Base-by-base conservation (phyloP, 495 filamentous ascomycete genomes). In the Aspergillus baeticus region DNA sequence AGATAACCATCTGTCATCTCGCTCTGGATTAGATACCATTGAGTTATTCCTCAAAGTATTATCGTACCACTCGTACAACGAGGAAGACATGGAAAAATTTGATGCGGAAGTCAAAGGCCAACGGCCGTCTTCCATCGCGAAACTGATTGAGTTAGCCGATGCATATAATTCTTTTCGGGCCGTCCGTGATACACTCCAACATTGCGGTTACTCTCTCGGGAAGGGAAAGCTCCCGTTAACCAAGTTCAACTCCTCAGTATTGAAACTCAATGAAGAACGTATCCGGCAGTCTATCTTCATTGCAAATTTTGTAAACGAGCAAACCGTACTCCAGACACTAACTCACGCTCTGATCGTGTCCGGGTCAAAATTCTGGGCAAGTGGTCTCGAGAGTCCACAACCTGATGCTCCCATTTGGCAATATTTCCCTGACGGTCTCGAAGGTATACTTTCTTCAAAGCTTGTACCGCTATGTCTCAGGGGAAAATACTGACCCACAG, bases 381-480 rank as follows among this genome's bases (percentile, higher is more conserved):
- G 75, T 17, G 67, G 69, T 15, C 42, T 68, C 18, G 63, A 69
- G 21, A 17, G 29, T 11, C 64, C 63, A 10, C 54, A 44, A 0
- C 62, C 69, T 37, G 61, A 69, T 26, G 64, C 68, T 29, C 70
- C 82, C 14, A 70, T 79, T 3, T 95, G 90, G 90, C 88, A 86
- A 81, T 79, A 88, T 60, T 68, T 95, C n/a, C 84, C 87, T 0
- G 73, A 83, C 58, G 82, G 81, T 0, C 55, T 96, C 36, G 91
- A 96, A 82, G 79, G 87, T 88, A 45, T 41, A 49, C 36, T 14
- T 17, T 37, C 31, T 17, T 55, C n/a, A 37, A 65, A 55, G 60
- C 48, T 35, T 18, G 15, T 14, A 41, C 37, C n/a, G 7, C 10
- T 21, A 35, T 8, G 10, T 26, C 8, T 6, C 15, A n/a, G 17